Base-by-base conservation (phyloP, 176 grass and related monocot genomes). In the Aegilops speltoides region DNA sequence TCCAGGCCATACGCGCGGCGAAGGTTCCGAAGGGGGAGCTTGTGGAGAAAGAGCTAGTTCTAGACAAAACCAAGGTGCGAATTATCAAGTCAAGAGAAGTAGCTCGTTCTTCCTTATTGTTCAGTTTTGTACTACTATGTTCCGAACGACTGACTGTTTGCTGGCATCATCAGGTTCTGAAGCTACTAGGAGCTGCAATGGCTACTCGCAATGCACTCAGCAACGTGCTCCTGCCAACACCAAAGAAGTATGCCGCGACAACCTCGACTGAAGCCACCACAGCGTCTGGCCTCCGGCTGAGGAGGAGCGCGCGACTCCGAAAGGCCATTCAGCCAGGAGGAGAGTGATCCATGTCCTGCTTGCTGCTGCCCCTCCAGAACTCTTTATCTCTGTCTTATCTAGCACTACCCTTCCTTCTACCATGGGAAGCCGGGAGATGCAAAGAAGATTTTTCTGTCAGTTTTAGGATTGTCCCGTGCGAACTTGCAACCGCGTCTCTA, bases 41-140 rank as follows among this genome's bases (percentile, higher is more conserved):
- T 8, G 70, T 57, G 61, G 86, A 76, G 23, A 68, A 59, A 59
- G 71, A 88, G 43, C 15, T 82, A 31, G 16, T 17, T 57, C 70
- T 59, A 62, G 1, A 59, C 43, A 3, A 77, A 76, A 9, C 15
- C 7, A 45, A 82, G 71, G 86, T 59, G 19, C 15, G 0, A 6
- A 7, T 57, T 20, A 56, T 56, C 2, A 46, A 46, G 45, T 48
- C 45, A 5, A 48, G 54, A 38, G 15, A 70, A 70, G 9, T 38
- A 38, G 9, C 20, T 19, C 19, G 9, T 17, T 20, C 16, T 3
- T 22, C 19, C 7, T 59, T 59, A 7, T 59, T 20, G 16, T 59
- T 59, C 54, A 59, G 19, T 22, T 11, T 63, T 50, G 14, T 50
- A 1, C 38, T 41, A 41, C 40, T 14, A 46, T 46, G 26, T 8